Base-by-base conservation (phyloP, 2,329 filamentous ascomycete genomes). In the Fusarium poae region DNA sequence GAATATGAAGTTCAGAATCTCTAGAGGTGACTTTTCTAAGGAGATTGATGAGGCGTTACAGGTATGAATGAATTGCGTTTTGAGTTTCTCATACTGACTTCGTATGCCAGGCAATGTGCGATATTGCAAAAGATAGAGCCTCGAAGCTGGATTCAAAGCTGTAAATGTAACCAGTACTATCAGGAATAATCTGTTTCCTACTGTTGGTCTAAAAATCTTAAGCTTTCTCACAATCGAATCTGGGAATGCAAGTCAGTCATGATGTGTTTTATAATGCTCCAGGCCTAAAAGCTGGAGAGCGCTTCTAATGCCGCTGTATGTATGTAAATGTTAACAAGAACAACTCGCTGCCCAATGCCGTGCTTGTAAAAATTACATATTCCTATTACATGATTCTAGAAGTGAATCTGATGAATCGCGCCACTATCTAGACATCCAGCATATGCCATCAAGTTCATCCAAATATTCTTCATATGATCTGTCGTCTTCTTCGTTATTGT, bases 91-190 rank as follows among this genome's bases (percentile, higher is more conserved):
- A 34, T 51, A 51, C 44, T 66, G n/a, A 58, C 71, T 76, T 60
- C 39, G 20, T 15, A 21, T 11, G 23, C n/a, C 29, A 58, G 91
- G 94, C 94, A 40, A 97, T 97, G 92, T 93, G 93, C 75, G 92
- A 94, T 73, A 97, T 97, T 75, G 94, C 94, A 30, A 86, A 88
- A 52, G 93, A 97, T 75, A 87, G 94, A 49, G 92, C 91, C 27
- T 65, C 65, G 4, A 74, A 74, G 48, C 66, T 74, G n/a, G 52
- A 50, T 10, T 48, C 55, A 15, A 62, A 68, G 32, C 44, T 53
- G 25, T 70, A 13, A 52, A 43, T 11, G 21, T 7, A 42, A 20
- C 27, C 18, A 23, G 4, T 43, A 13, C 32, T 30, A n/a, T 21
- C 34, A 40, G 25, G 18, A 27, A 62, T 42, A 61, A 55, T 55